Base-by-base conservation (phyloP, 2,329 filamentous ascomycete genomes). In the Scedosporium boydii region DNA sequence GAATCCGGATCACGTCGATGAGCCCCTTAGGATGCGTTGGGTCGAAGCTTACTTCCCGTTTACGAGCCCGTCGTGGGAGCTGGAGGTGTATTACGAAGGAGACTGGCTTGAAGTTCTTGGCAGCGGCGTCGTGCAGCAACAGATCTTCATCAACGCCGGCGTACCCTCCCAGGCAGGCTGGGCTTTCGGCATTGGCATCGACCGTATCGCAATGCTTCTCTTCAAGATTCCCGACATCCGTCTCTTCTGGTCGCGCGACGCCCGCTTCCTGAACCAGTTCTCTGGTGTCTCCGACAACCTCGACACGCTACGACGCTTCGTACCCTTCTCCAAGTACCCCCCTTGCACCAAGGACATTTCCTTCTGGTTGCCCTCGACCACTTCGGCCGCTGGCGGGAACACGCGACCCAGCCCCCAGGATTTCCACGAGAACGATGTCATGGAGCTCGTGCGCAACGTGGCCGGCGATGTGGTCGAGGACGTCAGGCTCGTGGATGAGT, bases 41-140 rank as follows among this genome's bases (percentile, higher is more conserved):
- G 87, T 98, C 6, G 93, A 97, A 74, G 92, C 95, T 1, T 98
- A 95, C 76, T 99, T 99, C 76, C 95, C 95, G 46, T 98, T 98
- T 73, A 99, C 95, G 0, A 93, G 88, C 63, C 95, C 95, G 0
- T 95, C 89, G 6, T 99, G 91, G 90, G 95, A 99, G 73, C 82
- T 99, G 26, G 95, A 99, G 72, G 91, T 99, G 9, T 93, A 90
- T 79, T 97, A 93, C 84, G 87, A 89, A 67, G 93, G 90, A 34
- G 90, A 96, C 72, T 99, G 95, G 95, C 86, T 99, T 41, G 95
- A 99, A 76, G 87, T 98, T 4, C 82, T 99, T 1, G 95, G 95
- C n/a, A 96, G 88, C 69, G 95, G 95, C 42, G 86, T 99, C 42
- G 88, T 95, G 51, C 86, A 91, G 73, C 95, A 99, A 73, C 81